Base-by-base conservation (phyloP, 345 rosid species). In the Linum usitatissimum region DNA sequence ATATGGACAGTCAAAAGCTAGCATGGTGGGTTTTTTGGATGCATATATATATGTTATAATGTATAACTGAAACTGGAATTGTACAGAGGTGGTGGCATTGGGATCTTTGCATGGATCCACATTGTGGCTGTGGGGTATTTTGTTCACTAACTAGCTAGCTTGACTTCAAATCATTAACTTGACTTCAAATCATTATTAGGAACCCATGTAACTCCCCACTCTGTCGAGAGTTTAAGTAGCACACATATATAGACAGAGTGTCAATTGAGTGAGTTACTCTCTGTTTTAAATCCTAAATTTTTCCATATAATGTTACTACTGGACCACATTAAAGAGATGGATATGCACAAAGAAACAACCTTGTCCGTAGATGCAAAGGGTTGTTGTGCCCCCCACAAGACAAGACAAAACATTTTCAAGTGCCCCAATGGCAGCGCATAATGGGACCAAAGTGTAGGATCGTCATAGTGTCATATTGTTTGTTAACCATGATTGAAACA, bases 41-140 rank as follows among this genome's bases (percentile, higher is more conserved):
- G 28, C 28, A 1, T 18, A 61, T 64, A 59, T 36, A 56, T 57
- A 69, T 63, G 48, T 10, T 28, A 42, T n/a, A n/a, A n/a, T n/a
- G 3, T 6, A 17, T 55, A 59, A 54, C 18, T 4, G 23, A 53
- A 38, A 21, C 28, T 71, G 51, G 0, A 23, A 23, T 23, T 23
- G 2, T 23, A 45, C 10, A 45, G 1, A 40, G 51, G 51, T 45
- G 51, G 51, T 45, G 15, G 51, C 62, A 72, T 70, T 67, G 74
- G 77, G 76, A 75, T 82, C 76, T 45, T 73, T 71, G 70, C 72
- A 68, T 74, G 66, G 64, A 54, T 70, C 75, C 68, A 64, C 68
- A 23, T 57, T 68, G 19, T 39, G 57, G 63, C 48, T 68, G 19
- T 39, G 57, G 63, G 64, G 38, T 38, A 10, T 19, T 23, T 61